These are phyloP conservation scores for Gossypium raimondii DNA, from an alignment of 345 rosid genomes.

Conservation along the genomic window DNA sequence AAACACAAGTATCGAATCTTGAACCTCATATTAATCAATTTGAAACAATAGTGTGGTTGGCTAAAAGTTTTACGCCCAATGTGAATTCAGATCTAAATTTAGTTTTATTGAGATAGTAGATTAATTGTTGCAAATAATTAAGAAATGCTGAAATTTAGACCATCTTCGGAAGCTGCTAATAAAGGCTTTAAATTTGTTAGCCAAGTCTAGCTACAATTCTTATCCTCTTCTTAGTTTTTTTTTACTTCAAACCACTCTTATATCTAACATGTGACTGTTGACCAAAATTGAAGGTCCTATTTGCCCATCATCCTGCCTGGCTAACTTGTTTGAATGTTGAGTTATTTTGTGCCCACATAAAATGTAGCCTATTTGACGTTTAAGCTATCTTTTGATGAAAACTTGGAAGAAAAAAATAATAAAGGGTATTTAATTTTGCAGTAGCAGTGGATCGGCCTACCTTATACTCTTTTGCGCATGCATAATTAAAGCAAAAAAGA, in stretches of 20 bases:
- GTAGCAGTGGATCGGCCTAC: neutral
- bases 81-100: too few relatives aligned
- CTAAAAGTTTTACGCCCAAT: too few relatives aligned
- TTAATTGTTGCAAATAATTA: neutral
- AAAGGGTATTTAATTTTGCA: neutral
- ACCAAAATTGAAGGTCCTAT: neutral
- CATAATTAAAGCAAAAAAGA: neutral
- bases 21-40: too few relatives aligned
- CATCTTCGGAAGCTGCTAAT: neutral
- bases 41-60: too few relatives aligned
- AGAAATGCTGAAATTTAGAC: neutral
- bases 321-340: neutral
- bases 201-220: neutral
- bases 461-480: neutral
- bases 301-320: neutral
- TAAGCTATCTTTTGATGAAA: neutral
- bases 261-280: slow-evolving; percentile 8
- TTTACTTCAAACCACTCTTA: neutral
- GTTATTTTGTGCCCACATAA: neutral
- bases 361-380: neutral
- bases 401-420: neutral
- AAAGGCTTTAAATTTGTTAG: neutral
- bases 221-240: neutral
- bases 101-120: too few relatives aligned
- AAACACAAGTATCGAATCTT: too few relatives aligned